phyloP scores from a whole-genome alignment of 768 basidiomycete genomes.

The Arthromyces matolae region DNA sequence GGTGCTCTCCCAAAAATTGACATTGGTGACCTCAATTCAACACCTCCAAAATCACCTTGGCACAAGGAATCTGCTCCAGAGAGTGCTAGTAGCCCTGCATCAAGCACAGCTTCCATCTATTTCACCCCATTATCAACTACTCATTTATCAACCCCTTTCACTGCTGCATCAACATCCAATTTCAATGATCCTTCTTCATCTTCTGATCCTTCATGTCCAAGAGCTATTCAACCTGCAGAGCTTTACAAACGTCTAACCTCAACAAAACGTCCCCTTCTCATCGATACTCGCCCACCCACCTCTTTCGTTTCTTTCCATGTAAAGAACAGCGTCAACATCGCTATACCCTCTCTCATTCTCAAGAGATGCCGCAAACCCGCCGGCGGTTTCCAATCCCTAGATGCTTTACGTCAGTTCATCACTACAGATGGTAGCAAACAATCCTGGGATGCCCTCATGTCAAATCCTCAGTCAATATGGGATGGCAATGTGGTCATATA shows the following conservation, averaged over 20 bases:
- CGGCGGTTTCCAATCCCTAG: slow-evolving; percentile 60
- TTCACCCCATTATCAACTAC: slow-evolving; percentile 46
- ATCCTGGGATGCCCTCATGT: slow-evolving; percentile 65
- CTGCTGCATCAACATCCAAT: slow-evolving; percentile 25
- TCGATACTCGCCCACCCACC: slow-evolving; percentile 77
- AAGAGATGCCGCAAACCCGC: slow-evolving; percentile 77
- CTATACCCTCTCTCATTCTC: slow-evolving; percentile 86
- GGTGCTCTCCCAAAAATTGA: slow-evolving; percentile 47
- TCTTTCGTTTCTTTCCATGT: slow-evolving; percentile 66
- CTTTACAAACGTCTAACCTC: slow-evolving; percentile 49
- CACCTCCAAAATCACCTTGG: slow-evolving; percentile 25
- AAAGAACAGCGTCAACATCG: slow-evolving; percentile 72
- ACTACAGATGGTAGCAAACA: slow-evolving; percentile 73
- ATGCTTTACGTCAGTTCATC: slow-evolving; percentile 74
- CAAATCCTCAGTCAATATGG: slow-evolving; percentile 47
- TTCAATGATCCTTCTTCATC: slow-evolving; percentile 19
- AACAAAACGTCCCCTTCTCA: slow-evolving; percentile 58
- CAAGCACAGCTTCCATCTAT: slow-evolving; percentile 42
- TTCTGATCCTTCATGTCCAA: slow-evolving; percentile 23
- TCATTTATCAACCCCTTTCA: slow-evolving; percentile 23
- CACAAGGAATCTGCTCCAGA: slow-evolving; percentile 26
- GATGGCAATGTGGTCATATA: slow-evolving; percentile 76
- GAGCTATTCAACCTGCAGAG: slow-evolving; percentile 42
- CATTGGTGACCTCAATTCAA: slow-evolving; percentile 27
- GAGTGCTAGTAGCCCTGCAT: slow-evolving; percentile 44